These are phyloP conservation scores for Cercospora janseana DNA, from an alignment of 2,329 filamentous ascomycete species.

Conservation along the genomic window DNA sequence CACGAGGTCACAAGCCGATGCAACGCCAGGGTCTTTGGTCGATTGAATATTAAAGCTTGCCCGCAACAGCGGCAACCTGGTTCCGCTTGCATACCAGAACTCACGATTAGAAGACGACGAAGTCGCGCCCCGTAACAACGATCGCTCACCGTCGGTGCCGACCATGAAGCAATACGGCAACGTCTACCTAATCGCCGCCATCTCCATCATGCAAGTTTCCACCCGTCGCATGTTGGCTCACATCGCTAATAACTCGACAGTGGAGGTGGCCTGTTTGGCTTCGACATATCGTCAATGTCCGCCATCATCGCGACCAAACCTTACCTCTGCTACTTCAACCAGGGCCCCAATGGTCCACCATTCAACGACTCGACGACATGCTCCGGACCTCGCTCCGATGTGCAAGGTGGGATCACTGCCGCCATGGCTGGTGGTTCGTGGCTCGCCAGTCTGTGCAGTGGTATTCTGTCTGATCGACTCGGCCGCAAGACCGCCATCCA, in stretches of 20 bases:
- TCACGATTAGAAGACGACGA: background rate
- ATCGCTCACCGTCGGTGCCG: background rate
- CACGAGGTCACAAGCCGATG: background rate
- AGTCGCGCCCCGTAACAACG: background rate
- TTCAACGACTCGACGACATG: constrained; percentile 40
- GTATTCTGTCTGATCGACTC: constrained; percentile 57
- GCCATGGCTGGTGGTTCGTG: constrained; percentile 71
- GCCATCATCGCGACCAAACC: constrained; percentile 60
- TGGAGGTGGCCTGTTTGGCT: constrained; percentile 61
- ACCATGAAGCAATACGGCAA: constrained; percentile 48
- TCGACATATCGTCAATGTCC: constrained; percentile 75
- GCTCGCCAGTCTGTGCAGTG: constrained; percentile 61
- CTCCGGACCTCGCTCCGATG: constrained; percentile 53
- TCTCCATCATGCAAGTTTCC: constrained; percentile 48
- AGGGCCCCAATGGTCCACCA: constrained; percentile 45
- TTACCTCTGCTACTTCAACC: constrained; percentile 70
- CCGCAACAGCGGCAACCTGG: background rate
- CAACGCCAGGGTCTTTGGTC: background rate
- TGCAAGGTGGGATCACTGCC: constrained; percentile 68
- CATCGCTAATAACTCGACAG: background rate
- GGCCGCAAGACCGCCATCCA: constrained; percentile 56
- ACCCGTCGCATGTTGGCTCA: background rate
- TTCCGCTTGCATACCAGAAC: background rate
- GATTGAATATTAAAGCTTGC: constrained; percentile 3
- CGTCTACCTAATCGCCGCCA: constrained; percentile 58